Base-by-base conservation (phyloP, 768 basidiomycete genomes). In the Naganishia kalamii region DNA sequence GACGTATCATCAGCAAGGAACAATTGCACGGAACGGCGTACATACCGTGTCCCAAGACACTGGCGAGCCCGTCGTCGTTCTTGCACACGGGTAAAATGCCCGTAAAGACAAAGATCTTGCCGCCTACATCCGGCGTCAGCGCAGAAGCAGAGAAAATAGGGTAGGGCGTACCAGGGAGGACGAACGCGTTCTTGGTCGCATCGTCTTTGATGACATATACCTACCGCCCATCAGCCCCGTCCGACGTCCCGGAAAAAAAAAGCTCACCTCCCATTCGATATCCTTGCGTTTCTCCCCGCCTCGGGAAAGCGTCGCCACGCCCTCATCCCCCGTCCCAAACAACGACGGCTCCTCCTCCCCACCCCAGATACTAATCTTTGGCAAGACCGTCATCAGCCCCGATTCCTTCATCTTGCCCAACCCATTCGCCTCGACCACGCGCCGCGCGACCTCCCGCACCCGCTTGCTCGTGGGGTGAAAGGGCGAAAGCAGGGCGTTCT, bases 51-150 rank as follows among this genome's bases (percentile, higher is more conserved):
- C 88, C 85, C 2, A 97, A 78, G 1, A 96, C 87, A 19, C 87
- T 86, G 0, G 92, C 89, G 0, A 97, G 79, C 0, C 90, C 90
- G 70, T 88, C 83, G 69, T 92, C 89, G 67, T 90, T 86, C 66
- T 79, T 80, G 49, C 86, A 86, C 6, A 92, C 79, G 0, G 88
- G 89, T 3, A 96, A 76, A 37, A 96, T 90, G 0, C 92, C 92
- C 0, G 90, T 92, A 72, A 89, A 94, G 11, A 97, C 88, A 33
- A 92, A 83, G 60, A 96, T 86, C 54, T 86, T 82, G 12, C 81
- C 79, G 0, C 87, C 88, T 85, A 71, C 29, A 3, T 66, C 8
- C 10, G 17, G 43, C 7, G 27, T 21, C 7, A 44, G 21, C 19
- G 27, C 27, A 19, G 65, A 6, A 33, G 30, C 15, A 25, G 17